Conservation (phyloP, 2,329 filamentous ascomycete species). For the Fonsecaea nubica region DNA sequence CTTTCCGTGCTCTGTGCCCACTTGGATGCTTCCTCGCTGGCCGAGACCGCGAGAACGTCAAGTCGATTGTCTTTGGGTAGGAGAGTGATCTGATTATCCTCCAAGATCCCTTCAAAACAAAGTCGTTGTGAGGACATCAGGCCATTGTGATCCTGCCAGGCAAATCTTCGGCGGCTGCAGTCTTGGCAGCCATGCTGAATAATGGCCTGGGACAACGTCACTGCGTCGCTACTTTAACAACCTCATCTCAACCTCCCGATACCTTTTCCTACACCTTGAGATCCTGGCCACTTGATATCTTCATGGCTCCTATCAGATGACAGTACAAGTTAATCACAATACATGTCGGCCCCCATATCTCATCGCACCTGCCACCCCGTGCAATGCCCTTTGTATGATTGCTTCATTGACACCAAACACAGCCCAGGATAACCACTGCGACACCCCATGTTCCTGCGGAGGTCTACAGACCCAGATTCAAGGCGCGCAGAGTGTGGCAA, state of each 20-base stretch:
- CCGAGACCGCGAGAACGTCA: not conserved
- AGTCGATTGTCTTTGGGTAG: not conserved
- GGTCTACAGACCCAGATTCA: not conserved
- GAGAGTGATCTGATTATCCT: not conserved
- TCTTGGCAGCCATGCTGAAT: not conserved
- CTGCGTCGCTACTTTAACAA: not conserved
- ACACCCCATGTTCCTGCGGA: not conserved
- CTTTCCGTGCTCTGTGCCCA: not conserved
- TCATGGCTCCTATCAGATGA: not conserved
- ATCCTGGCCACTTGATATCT: not conserved
- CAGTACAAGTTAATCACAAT: not conserved
- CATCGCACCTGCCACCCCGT: not conserved
- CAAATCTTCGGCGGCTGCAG: not conserved
- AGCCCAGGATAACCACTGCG: not conserved
- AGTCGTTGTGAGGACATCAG: not conserved
- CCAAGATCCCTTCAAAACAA: not conserved
- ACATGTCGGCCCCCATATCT: not conserved
- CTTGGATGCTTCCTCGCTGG: not conserved
- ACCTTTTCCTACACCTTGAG: not conserved
- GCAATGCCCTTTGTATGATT: not conserved
- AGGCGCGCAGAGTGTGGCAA: slow-evolving; percentile 4
- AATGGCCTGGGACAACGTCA: not conserved
- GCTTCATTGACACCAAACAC: not conserved
- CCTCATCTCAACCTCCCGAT: not conserved
- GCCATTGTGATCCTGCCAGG: not conserved